These are phyloP conservation scores for Gossypium thurberi DNA, from an alignment of 345 rosid genomes.

Conservation along the genomic window DNA sequence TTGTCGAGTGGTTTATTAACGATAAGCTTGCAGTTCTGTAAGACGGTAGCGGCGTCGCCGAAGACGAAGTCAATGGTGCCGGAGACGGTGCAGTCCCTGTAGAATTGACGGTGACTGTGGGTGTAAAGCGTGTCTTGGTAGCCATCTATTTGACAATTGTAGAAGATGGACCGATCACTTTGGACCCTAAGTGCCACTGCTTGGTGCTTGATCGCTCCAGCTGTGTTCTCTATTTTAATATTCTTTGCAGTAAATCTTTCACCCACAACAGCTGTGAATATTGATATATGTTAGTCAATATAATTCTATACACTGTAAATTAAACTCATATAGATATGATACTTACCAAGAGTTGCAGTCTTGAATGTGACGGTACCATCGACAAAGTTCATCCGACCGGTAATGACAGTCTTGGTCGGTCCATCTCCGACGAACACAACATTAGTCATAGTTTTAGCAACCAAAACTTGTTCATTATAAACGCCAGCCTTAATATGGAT, in stretches of 20 bases:
- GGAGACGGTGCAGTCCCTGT: constrained; percentile 57
- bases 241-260: constrained; percentile 56
- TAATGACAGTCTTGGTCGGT: constrained; percentile 50
- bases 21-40: constrained; percentile 61
- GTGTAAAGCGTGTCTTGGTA: constrained; percentile 68
- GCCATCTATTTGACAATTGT: constrained; percentile 56
- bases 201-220: constrained; percentile 51
- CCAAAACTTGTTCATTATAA: constrained; percentile 45
- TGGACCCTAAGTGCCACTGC: constrained; percentile 70
- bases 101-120: constrained; percentile 66
- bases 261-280: constrained; percentile 37
- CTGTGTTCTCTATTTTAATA: constrained; percentile 64
- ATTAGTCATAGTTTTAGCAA: constrained; percentile 25
- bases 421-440: constrained; percentile 76
- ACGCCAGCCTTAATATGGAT: constrained; percentile 63
- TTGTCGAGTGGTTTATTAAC: constrained; percentile 39
- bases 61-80: constrained; percentile 73
- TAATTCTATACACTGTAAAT: too few relatives aligned
- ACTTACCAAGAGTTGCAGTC: constrained; percentile 58
- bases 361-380: constrained; percentile 44
- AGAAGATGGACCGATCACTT: constrained; percentile 43
- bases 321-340: not conserved
- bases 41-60: constrained; percentile 43
- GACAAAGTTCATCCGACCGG: constrained; percentile 38
- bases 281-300: not conserved